Percentiles rank a stretch among this genome's conserved stretches.
Evolutionary conservation across 106 monocot species (phyloP).

Genomic region (Phalaenopsis equestris): DNA sequence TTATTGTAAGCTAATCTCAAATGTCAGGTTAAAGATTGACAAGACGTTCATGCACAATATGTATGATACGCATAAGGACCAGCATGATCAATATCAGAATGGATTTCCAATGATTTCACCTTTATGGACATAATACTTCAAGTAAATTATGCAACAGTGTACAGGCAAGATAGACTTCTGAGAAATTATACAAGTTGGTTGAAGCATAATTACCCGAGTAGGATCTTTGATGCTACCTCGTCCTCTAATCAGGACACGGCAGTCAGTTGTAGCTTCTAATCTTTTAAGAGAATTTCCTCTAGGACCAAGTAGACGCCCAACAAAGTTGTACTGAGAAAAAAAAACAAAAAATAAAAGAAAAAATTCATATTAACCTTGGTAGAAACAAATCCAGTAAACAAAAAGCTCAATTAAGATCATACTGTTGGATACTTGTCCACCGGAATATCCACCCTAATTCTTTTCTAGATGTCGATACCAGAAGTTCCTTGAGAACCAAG

Average conservation of each 20-base stretch:
- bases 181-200: not conserved
- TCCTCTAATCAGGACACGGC: conserved; percentile 72
- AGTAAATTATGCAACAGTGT: too few relatives aligned
- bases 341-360: conserved; percentile 1
- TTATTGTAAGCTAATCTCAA: too few relatives aligned
- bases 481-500: conserved; percentile 51
- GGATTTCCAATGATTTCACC: not conserved
- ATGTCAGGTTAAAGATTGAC: not conserved
- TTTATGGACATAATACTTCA: not conserved
- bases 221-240: conserved; percentile 76
- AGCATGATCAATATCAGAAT: not conserved
- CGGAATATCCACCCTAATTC: conserved; percentile 72
- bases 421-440: conserved; percentile 68
- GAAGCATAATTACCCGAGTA: conserved; percentile 27
- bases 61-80: not conserved
- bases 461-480: conserved; percentile 56
- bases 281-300: conserved; percentile 72
- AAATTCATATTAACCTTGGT: not conserved
- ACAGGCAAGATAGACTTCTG: not conserved
- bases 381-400: not conserved
- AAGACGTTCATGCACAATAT: not conserved
- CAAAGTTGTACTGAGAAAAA: conserved; percentile 62
- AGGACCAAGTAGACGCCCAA: conserved; percentile 72
- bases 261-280: conserved; percentile 63
- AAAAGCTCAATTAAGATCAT: conserved; percentile 2